Percentiles rank a stretch among this genome's conserved stretches.
Evolutionary conservation across 345 rosid genomes (phyloP).

Genomic region (Pugionium cornutum): DNA sequence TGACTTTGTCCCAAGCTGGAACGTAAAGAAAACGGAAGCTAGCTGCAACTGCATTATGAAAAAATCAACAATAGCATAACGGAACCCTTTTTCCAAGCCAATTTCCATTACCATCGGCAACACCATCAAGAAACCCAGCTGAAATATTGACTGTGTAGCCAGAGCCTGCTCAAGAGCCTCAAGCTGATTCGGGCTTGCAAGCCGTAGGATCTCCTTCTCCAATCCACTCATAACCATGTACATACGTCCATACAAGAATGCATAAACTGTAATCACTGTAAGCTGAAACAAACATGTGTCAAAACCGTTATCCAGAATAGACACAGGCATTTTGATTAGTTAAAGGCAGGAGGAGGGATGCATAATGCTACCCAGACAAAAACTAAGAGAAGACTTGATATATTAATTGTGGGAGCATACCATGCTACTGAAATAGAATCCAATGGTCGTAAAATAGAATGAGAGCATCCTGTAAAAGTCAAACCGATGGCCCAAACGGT

Average conservation of each 20-base stretch:
- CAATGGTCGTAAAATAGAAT: conserved; percentile 91
- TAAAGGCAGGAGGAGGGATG: not conserved
- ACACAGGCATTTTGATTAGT: not conserved
- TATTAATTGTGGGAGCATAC: conserved; percentile 43
- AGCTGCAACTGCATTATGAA: conserved; percentile 94
- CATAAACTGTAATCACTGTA: conserved; percentile 76
- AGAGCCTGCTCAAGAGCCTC: conserved; percentile 82
- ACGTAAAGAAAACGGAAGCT: conserved; percentile 90
- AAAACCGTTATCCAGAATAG: not conserved
- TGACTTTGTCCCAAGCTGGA: conserved; percentile 96
- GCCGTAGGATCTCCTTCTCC: conserved; percentile 60
- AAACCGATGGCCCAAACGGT: conserved; percentile 82
- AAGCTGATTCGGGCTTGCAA: conserved; percentile 53
- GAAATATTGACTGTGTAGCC: conserved; percentile 81
- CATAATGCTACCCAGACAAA: not conserved
- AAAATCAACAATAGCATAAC: conserved; percentile 80
- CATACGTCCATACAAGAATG: conserved; percentile 90
- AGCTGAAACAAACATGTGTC: conserved; percentile 53
- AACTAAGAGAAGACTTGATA: not conserved
- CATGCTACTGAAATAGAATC: conserved; percentile 96
- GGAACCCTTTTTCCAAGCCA: conserved; percentile 88
- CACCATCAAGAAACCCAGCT: conserved; percentile 77
- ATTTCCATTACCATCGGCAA: conserved; percentile 96
- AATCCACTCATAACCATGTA: conserved; percentile 95
- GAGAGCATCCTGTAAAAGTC: conserved; percentile 98